These are phyloP conservation scores for Russula griseocarnosa DNA, from an alignment of 768 basidiomycete species.

Conservation along the genomic window DNA sequence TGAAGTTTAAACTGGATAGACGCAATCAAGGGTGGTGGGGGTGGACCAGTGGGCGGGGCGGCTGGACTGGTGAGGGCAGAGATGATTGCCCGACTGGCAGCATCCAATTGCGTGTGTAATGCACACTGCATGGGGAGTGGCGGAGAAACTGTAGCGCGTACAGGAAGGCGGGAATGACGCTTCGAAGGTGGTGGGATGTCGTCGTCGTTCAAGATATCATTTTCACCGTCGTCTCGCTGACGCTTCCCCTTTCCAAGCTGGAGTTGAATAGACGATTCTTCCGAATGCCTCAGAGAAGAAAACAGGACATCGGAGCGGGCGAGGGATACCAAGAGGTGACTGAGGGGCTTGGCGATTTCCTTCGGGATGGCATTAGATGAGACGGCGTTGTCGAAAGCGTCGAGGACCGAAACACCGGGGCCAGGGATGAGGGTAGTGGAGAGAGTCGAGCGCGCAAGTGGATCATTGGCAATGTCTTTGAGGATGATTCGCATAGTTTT, in stretches of 20 bases:
- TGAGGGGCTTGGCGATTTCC: constrained; percentile 51
- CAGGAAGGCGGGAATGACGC: constrained; percentile 29
- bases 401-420: constrained; percentile 50
- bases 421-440: constrained; percentile 49
- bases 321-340: constrained; percentile 58
- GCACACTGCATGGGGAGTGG: constrained; percentile 35
- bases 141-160: constrained; percentile 21
- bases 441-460: constrained; percentile 53
- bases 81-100: constrained; percentile 57
- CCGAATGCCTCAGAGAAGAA: constrained; percentile 58
- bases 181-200: constrained; percentile 29
- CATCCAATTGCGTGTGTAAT: constrained; percentile 53
- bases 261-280: constrained; percentile 56
- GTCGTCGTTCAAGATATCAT: constrained; percentile 33
- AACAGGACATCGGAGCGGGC: constrained; percentile 66
- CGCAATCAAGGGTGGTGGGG: constrained; percentile 54
- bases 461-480: constrained; percentile 51
- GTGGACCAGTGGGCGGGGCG: constrained; percentile 34
- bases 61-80: constrained; percentile 39
- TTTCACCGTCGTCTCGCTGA: constrained; percentile 51
- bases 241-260: constrained; percentile 63
- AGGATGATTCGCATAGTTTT: constrained; percentile 63
- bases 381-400: constrained; percentile 50
- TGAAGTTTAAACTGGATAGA: constrained; percentile 70
- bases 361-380: constrained; percentile 48